phyloP scores from a whole-genome alignment of 108 stramenopile genomes.

The Stephanodiscus minutulus region DNA sequence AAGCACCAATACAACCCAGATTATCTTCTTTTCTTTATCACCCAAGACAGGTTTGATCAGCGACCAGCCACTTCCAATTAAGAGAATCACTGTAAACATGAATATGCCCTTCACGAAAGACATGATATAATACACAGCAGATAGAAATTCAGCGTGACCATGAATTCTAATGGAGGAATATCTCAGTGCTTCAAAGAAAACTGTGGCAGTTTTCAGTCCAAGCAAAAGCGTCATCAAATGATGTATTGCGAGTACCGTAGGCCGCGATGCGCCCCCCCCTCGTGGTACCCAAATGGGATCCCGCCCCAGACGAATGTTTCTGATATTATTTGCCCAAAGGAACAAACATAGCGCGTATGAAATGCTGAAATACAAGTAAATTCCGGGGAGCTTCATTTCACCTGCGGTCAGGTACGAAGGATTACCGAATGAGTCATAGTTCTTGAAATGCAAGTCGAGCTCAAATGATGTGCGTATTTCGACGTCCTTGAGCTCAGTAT shows the following conservation, averaged over 20 bases:
- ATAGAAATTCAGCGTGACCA: conserved; percentile 92
- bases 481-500: conserved; percentile 13
- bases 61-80: conserved; percentile 96
- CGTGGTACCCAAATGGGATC: conserved; percentile 44
- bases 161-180: conserved; percentile 90
- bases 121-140: conserved; percentile 84
- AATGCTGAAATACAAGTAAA: conserved; percentile 84
- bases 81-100: conserved; percentile 92
- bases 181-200: conserved; percentile 87
- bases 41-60: conserved; percentile 94
- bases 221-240: conserved; percentile 90
- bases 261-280: conserved; percentile 22
- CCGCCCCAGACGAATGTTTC: conserved; percentile 55
- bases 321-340: conserved; percentile 76
- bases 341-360: conserved; percentile 66
- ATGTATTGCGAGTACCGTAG: conserved; percentile 89
- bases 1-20: conserved; percentile 82
- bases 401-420: conserved; percentile 91
- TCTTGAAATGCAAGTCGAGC: conserved; percentile 84
- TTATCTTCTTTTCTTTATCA: conserved; percentile 85
- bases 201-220: conserved; percentile 78
- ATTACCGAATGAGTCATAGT: conserved; percentile 73
- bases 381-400: conserved; percentile 82
- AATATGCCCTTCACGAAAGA: conserved; percentile 80
- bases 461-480: conserved; percentile 79